Base-by-base conservation (phyloP, 1,284 basidiomycete genomes). In the Cutaneotrichosporon dermatis region DNA sequence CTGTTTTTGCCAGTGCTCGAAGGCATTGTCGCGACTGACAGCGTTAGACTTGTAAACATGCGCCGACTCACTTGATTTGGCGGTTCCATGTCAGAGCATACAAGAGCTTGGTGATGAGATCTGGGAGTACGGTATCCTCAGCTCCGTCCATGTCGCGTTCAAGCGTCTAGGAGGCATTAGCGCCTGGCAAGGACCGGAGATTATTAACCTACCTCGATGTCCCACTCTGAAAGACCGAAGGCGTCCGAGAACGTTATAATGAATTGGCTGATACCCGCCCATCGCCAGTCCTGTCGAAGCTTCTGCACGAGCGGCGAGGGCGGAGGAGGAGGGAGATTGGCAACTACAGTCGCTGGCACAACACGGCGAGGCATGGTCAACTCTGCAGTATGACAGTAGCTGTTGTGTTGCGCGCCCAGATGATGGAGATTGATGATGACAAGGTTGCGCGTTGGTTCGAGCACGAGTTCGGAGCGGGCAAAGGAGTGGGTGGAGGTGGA, bases 71-170 rank as follows among this genome's bases (percentile, higher is more conserved):
- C 80, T 78, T 76, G 61, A 82, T 79, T 55, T 74, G 74, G 9
- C 78, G 69, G 64, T 82, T 79, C 57, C 80, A 77, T 0, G 81
- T 82, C 52, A 82, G 70, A 7, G 79, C 76, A 61, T 80, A 80
- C 42, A 82, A 75, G 16, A 82, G 66, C 48, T 79, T 77, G 52
- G 74, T 73, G 50, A 81, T 66, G 44, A 82, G 69, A 39, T 79
- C 76, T 2, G 80, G 80, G 6, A 80, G 68, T 6, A 79, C 49
- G n/a, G 68, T 66, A n/a, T 68, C 66, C 54, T 80, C 79, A 13
- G 74, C 70, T 11, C 78, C 76, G 55, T 81, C 80, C 51, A 82
- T 69, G 64, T 82, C 82, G 16, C 62, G 58, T 63, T 83, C 82
- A n/a, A 83, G 45, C 15, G 36, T 34, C 45, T 49, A 15, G 8